phyloP scores from a whole-genome alignment of 495 filamentous ascomycete species.

The Annulohypoxylon bovei region DNA sequence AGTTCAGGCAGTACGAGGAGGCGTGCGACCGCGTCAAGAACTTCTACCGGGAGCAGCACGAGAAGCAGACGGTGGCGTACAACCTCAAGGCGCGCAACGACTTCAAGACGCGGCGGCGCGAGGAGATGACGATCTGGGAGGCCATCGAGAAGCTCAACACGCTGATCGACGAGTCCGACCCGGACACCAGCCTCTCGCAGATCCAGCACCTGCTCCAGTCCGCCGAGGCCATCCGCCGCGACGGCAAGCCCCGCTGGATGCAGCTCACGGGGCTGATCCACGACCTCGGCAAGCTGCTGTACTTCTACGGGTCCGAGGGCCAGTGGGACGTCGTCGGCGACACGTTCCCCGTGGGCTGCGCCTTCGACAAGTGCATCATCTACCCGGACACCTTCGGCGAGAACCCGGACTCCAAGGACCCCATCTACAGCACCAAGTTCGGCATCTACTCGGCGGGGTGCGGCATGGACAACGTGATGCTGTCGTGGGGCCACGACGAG shows the following conservation, averaged over 20 bases:
- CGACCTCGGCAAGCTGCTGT: constrained; percentile 88
- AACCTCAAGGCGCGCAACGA: constrained; percentile 77
- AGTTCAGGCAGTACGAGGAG: constrained; percentile 81
- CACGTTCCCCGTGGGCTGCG: constrained; percentile 90
- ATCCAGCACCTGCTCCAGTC: constrained; percentile 89
- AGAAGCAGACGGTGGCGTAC: constrained; percentile 85
- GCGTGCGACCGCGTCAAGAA: constrained; percentile 81
- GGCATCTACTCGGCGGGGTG: constrained; percentile 83
- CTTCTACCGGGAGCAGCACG: constrained; percentile 87
- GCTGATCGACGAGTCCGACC: constrained; percentile 87
- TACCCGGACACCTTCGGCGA: constrained; percentile 76
- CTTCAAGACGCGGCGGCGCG: constrained; percentile 72
- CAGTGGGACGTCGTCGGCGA: constrained; percentile 96
- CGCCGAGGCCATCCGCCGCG: constrained; percentile 85
- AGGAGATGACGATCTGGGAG: constrained; percentile 85
- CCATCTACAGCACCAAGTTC: constrained; percentile 73
- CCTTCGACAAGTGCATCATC: constrained; percentile 77
- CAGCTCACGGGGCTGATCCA: constrained; percentile 89
- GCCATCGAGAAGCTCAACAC: constrained; percentile 91
- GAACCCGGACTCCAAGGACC: constrained; percentile 74
- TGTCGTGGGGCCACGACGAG: constrained; percentile 93
- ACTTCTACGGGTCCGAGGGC: constrained; percentile 81
- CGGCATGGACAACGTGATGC: constrained; percentile 84
- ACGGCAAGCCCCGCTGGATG: constrained; percentile 94
- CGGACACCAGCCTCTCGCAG: constrained; percentile 82